phyloP scores from a whole-genome alignment of 1,284 basidiomycete genomes.

The Polyporus tsugae region DNA sequence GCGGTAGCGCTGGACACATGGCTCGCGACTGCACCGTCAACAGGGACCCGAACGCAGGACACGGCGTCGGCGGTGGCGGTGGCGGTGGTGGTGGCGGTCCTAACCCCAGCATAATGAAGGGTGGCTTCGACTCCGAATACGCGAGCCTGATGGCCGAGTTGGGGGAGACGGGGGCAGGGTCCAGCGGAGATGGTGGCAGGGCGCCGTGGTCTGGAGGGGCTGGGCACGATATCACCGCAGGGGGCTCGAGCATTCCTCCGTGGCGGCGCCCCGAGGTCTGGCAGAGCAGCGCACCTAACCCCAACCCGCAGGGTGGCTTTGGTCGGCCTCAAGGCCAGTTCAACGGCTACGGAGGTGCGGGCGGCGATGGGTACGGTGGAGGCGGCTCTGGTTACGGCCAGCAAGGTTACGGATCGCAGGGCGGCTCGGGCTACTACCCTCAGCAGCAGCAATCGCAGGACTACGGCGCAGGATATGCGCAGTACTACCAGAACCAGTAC shows the following conservation, averaged over 20 bases:
- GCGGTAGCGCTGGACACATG: slow-evolving; percentile 96
- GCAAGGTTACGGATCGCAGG: slow-evolving; percentile 51
- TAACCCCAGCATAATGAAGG: slow-evolving; percentile 58
- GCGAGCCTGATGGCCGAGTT: slow-evolving; percentile 98
- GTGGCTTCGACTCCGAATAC: slow-evolving; percentile 96
- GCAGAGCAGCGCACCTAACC: slow-evolving; percentile 59
- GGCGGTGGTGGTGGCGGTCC: slow-evolving; percentile 33
- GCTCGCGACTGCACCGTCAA: slow-evolving; percentile 93
- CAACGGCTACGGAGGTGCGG: slow-evolving; percentile 40
- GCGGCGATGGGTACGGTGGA: slow-evolving; percentile 38
- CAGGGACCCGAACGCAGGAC: slow-evolving; percentile 70
- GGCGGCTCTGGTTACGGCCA: slow-evolving; percentile 43
- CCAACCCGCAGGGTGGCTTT: slow-evolving; percentile 51
- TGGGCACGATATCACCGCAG: slow-evolving; percentile 79
- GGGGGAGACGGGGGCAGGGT: slow-evolving; percentile 80
- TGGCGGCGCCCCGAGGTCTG: slow-evolving; percentile 89
- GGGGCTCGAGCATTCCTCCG: slow-evolving; percentile 83
- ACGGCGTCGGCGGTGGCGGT: slow-evolving; percentile 21
- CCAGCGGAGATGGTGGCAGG: slow-evolving; percentile 61
- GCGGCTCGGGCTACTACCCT: slow-evolving; percentile 33
- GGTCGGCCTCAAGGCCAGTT: slow-evolving; percentile 48
- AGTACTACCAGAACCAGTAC: slow-evolving; percentile 56
- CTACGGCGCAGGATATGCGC: slow-evolving; percentile 47
- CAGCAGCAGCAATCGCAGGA: slow-evolving; percentile 53
- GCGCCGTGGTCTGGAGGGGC: slow-evolving; percentile 65